A percentile compares a stretch with the other conserved stretches of the same genome.
Evolutionary conservation across 805 yeast species (phyloP).

Genomic region (Wickerhamomyces chambardii): DNA sequence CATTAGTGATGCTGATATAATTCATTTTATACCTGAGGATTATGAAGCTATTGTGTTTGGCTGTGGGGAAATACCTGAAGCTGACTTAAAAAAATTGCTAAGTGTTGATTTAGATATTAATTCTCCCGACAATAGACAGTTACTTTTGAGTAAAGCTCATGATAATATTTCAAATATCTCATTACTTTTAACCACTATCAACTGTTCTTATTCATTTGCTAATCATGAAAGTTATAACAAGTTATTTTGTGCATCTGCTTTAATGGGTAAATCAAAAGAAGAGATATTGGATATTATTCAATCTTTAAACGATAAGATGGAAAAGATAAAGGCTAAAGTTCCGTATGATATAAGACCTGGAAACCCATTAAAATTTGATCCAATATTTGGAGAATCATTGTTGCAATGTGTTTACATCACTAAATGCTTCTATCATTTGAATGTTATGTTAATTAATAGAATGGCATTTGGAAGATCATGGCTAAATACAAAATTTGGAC

Average conservation of each 20-base stretch:
- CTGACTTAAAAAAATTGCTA: neutral
- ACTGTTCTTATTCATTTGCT: neutral
- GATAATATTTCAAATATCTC: neutral
- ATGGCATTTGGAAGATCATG: slow-evolving; percentile 3
- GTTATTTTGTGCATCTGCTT: slow-evolving; percentile 6
- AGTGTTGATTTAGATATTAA: neutral
- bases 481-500: neutral
- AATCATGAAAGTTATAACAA: slow-evolving; percentile 1
- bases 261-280: slow-evolving; percentile 2
- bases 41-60: neutral
- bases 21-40: slow-evolving; percentile 13
- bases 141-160: neutral
- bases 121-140: neutral
- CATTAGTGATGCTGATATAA: slow-evolving; percentile 28
- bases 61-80: neutral
- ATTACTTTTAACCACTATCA: neutral
- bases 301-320: slow-evolving; percentile 1
- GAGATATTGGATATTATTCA: slow-evolving; percentile 2
- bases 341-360: slow-evolving; percentile 9
- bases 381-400: slow-evolving; percentile 1
- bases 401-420: slow-evolving; percentile 3
- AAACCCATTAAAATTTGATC: neutral
- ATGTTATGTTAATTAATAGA: slow-evolving; percentile 4
- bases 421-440: slow-evolving; percentile 6
- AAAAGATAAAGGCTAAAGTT: neutral